Conservation (phyloP, 2,329 filamentous ascomycete genomes). For the Diaporthe destruens region DNA sequence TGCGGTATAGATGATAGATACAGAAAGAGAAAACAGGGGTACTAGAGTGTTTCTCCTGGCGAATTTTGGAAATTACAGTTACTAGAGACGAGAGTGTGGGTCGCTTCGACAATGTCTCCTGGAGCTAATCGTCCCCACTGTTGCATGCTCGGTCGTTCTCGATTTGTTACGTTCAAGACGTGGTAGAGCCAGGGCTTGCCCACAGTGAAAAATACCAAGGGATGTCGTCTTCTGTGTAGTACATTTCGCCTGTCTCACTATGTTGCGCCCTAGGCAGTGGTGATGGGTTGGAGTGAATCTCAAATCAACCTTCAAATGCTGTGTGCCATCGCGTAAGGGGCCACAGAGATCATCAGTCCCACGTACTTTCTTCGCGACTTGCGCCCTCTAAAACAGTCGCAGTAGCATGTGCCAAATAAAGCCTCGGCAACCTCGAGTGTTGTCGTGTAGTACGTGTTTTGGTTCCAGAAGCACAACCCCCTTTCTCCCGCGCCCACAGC, state of each 20-base stretch:
- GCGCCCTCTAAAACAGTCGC: neutral
- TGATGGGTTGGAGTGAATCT: slow-evolving; percentile 10
- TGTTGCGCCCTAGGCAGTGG: neutral
- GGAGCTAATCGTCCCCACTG: neutral
- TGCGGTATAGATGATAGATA: neutral
- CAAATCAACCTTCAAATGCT: slow-evolving; percentile 11
- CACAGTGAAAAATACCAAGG: neutral
- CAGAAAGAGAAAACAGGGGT: neutral
- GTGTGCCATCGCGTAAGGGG: neutral
- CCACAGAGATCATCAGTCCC: slow-evolving; percentile 1
- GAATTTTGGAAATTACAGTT: neutral
- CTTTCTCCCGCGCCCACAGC: slow-evolving; percentile 20
- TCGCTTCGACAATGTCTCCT: neutral
- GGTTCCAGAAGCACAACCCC: slow-evolving; percentile 8
- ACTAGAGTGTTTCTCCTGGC: neutral
- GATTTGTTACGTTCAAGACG: neutral
- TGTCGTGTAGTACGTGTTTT: neutral
- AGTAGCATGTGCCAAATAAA: slow-evolving; percentile 12
- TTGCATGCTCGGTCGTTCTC: neutral
- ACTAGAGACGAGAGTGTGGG: neutral
- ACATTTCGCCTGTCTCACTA: neutral
- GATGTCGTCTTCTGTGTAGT: neutral
- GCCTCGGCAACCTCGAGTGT: neutral
- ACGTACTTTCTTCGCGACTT: neutral
- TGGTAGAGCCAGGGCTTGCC: neutral